Percentiles rank a stretch among this genome's conserved stretches.
Evolutionary conservation across 192 early-diverging fungal species (phyloP).

Genomic region (Dissophora ornata): DNA sequence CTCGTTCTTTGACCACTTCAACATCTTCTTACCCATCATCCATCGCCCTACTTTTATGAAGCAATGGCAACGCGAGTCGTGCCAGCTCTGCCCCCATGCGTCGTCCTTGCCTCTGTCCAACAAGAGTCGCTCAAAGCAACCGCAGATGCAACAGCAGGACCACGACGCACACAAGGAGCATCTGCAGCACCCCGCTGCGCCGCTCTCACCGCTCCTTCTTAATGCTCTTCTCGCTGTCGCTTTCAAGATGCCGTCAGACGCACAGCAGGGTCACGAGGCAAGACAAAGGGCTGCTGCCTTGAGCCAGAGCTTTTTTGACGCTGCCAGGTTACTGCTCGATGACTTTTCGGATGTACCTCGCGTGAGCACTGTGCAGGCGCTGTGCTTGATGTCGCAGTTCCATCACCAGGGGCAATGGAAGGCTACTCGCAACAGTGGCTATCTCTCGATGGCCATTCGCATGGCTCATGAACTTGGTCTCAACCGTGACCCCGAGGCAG

Average conservation of each 20-base stretch:
- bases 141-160: constrained; percentile 18
- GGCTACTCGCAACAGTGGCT: constrained; percentile 50
- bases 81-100: constrained; percentile 19
- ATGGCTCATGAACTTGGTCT: constrained; percentile 58
- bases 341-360: constrained; percentile 57
- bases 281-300: not conserved
- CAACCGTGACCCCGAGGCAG: constrained; percentile 43
- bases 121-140: constrained; percentile 9
- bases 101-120: not conserved
- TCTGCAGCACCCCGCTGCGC: constrained; percentile 27
- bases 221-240: constrained; percentile 54
- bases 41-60: constrained; percentile 41
- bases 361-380: constrained; percentile 57
- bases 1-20: constrained; percentile 35
- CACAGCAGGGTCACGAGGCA: constrained; percentile 12
- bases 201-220: constrained; percentile 54
- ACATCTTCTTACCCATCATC: constrained; percentile 33
- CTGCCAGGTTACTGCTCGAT: constrained; percentile 45
- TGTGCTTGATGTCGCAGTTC: constrained; percentile 52
- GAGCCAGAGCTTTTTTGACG: constrained; percentile 41
- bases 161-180: constrained; percentile 33
- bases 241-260: constrained; percentile 28
- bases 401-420: constrained; percentile 55
- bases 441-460: constrained; percentile 53
- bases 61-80: constrained; percentile 39